Evolutionary conservation across 2,329 filamentous ascomycete species (phyloP), one percentile per base, ranked within the genome.

Genomic region (Penicillium sp.): DNA sequence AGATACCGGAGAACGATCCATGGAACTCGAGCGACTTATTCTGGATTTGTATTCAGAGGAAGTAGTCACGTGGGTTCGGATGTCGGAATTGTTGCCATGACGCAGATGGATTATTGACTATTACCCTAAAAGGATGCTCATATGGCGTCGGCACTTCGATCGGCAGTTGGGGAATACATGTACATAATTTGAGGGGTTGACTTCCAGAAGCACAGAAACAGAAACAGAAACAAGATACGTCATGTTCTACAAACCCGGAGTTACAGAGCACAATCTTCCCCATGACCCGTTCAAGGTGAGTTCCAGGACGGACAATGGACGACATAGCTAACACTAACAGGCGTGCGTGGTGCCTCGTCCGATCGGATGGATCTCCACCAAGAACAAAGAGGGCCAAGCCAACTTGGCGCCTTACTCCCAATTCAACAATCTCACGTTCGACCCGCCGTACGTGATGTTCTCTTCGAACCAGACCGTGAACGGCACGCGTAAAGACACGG

Each of bases 261-360:
- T 77, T 38, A 82, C 81, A 8, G 73, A 78, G 20, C 82, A 84
- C 38, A 76, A 76, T 11, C 73, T 85, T 0, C 79, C 81, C 1
- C 72, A 80, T 61, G 81, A 84, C 61, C 81, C 82, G 3, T 85
- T 83, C 75, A 84, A 84, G 71, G 79, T 79, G 61, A 50, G 39
- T 26, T 32, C 31, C 29, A 55, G 81, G 78, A 76, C 78, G 32
- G 20, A 14, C 6, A 39, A 22, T 4, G 10, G 7, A 39, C 38
- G 18, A 22, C 18, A 39, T 14, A 39, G 18, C 38, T 39, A 39
- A 39, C 18, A 6, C 3, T 39, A 18, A 22, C 53, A 69, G 67
- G 67, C 66, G 10, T 86, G 83, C 68, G 80, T 32, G 31, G 31
- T 32, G 31, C 31, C 31, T 32, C 31, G 31, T 32, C 31, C 31